These are phyloP conservation scores for Fusarium sp. DNA, from an alignment of 2,329 filamentous ascomycete genomes.

Conservation along the genomic window DNA sequence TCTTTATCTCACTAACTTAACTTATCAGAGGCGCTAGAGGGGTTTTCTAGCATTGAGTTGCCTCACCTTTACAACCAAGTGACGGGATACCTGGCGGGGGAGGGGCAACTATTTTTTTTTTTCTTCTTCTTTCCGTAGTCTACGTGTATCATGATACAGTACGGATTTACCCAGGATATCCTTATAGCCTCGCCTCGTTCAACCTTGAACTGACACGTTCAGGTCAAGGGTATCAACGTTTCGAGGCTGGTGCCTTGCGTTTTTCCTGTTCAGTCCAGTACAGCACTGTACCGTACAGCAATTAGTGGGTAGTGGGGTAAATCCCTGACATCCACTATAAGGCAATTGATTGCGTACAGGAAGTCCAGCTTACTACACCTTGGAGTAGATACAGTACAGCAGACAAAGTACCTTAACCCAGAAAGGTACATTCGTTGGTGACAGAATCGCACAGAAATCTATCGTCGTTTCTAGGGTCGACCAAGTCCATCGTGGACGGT, in stretches of 20 bases:
- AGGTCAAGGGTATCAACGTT: constrained; percentile 8
- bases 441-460: constrained; percentile 40
- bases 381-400: not conserved
- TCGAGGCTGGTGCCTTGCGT: constrained; percentile 26
- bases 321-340: constrained; percentile 32
- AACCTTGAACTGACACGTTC: constrained; percentile 1
- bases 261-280: not conserved
- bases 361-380: not conserved
- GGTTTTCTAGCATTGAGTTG: constrained; percentile 7
- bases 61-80: not conserved
- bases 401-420: not conserved
- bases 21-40: not conserved
- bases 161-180: not conserved
- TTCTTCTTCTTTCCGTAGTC: not conserved
- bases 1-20: constrained; percentile 8
- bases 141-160: not conserved
- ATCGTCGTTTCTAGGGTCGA: constrained; percentile 38
- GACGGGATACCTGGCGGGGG: constrained; percentile 25
- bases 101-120: constrained; percentile 18
- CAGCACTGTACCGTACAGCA: not conserved
- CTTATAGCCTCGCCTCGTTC: not conserved
- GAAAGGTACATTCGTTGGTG: constrained; percentile 8
- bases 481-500: constrained; percentile 8
- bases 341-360: constrained; percentile 29
- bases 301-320: constrained; percentile 19